Conservation (phyloP, 2,329 filamentous ascomycete species). For the Akanthomyces lecanii region DNA sequence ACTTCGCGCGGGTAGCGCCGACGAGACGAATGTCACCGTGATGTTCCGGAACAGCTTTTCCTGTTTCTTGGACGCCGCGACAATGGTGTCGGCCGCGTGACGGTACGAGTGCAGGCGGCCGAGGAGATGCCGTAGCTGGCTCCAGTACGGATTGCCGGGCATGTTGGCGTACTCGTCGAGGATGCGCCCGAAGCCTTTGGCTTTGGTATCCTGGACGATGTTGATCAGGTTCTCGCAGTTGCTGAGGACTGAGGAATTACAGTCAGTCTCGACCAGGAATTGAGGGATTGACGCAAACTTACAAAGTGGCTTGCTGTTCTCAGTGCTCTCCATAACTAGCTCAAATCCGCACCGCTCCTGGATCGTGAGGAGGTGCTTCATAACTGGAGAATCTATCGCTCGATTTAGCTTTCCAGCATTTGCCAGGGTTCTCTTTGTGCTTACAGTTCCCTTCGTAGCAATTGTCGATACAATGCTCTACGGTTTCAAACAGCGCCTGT, state of each 20-base stretch:
- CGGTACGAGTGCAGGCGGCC: conserved; percentile 25
- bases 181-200: neutral
- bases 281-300: neutral
- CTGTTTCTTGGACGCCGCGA: conserved; percentile 19
- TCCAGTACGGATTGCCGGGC: conserved; percentile 9
- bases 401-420: neutral
- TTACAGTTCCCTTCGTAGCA: neutral
- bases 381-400: neutral
- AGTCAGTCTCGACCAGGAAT: neutral
- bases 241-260: neutral
- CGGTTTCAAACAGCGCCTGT: neutral
- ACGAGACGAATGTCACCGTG: neutral
- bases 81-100: conserved; percentile 20
- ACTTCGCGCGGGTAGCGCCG: neutral
- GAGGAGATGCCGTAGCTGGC: conserved; percentile 24
- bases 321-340: neutral
- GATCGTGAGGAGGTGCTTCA: neutral
- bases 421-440: neutral
- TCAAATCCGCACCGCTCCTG: neutral
- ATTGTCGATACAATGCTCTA: neutral
- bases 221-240: neutral
- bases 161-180: conserved; percentile 16
- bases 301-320: neutral
- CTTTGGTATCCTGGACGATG: neutral
- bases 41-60: conserved; percentile 20